These are phyloP conservation scores for Aspergillus avenaceus DNA, from an alignment of 495 filamentous ascomycete genomes.

Conservation along the genomic window DNA sequence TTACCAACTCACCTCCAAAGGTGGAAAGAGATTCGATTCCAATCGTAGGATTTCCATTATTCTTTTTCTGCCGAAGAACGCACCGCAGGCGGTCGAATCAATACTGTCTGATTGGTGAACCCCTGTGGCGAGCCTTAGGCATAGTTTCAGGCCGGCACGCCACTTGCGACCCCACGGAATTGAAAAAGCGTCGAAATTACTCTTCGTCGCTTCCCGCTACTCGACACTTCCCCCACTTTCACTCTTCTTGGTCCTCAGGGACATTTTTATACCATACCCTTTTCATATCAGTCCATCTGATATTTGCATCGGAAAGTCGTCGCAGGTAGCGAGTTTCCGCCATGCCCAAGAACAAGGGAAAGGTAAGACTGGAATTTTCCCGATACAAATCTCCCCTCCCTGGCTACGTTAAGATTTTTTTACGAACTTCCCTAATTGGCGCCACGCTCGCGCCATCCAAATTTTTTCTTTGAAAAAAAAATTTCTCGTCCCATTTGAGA, in stretches of 20 bases:
- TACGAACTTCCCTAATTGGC: not conserved
- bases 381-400: constrained; percentile 17
- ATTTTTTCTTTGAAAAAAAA: not conserved
- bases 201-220: constrained; percentile 7
- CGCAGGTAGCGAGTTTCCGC: constrained; percentile 32
- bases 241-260: constrained; percentile 9
- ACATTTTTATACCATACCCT: constrained; percentile 5
- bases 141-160: constrained; percentile 19
- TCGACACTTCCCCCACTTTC: constrained; percentile 16
- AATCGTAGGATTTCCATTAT: not conserved
- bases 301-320: constrained; percentile 18
- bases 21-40: not conserved
- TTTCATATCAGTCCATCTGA: constrained; percentile 5
- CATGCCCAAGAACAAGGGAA: constrained; percentile 99
- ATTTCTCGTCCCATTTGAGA: not conserved
- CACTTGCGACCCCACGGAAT: constrained; percentile 1
- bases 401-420: constrained; percentile 27
- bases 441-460: not conserved
- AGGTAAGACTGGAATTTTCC: constrained; percentile 54
- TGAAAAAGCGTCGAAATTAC: constrained; percentile 16
- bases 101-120: constrained; percentile 5
- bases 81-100: constrained; percentile 15
- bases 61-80: constrained; percentile 5
- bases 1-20: no score
- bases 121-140: constrained; percentile 27